phyloP scores from a whole-genome alignment of 306 rosid species.

The Inga oerstediana region DNA sequence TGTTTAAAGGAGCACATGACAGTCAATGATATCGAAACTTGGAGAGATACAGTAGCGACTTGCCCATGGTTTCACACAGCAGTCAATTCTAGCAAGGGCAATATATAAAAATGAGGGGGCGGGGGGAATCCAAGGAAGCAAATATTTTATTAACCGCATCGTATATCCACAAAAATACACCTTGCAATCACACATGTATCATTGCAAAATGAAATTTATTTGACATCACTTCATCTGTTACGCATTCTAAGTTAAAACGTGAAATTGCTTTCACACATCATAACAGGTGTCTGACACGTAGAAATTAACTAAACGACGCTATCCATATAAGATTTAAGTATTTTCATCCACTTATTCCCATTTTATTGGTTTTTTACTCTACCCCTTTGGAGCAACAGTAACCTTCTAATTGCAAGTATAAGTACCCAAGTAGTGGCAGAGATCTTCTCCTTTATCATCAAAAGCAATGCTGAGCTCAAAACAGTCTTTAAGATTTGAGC shows the following conservation, averaged over 20 bases:
- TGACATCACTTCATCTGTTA: neutral
- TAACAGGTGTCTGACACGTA: neutral
- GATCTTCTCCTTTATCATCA: constrained; percentile 99
- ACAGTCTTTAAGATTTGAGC: constrained; percentile 98
- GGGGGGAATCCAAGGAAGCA: neutral
- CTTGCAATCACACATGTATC: neutral
- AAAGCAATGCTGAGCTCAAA: constrained; percentile 89
- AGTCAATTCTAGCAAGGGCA: neutral
- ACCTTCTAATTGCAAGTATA: constrained; percentile 77
- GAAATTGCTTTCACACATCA: neutral
- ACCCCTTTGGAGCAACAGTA: constrained; percentile 60
- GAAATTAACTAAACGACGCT: constrained; percentile 24
- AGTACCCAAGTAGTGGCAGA: constrained; percentile 87
- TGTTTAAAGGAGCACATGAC: neutral
- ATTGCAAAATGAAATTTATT: neutral
- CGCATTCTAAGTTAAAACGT: neutral
- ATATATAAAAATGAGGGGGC: neutral
- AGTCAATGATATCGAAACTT: neutral
- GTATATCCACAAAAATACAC: neutral
- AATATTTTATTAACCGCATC: neutral
- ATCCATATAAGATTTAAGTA: constrained; percentile 30
- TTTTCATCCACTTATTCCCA: constrained; percentile 32
- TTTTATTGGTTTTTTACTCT: constrained; percentile 43
- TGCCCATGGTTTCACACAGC: neutral
- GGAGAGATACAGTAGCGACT: neutral